Percentiles rank a stretch among this genome's conserved stretches.
Evolutionary conservation across 441 rosid species (phyloP).

Genomic region (Francoa sonchifolia): DNA sequence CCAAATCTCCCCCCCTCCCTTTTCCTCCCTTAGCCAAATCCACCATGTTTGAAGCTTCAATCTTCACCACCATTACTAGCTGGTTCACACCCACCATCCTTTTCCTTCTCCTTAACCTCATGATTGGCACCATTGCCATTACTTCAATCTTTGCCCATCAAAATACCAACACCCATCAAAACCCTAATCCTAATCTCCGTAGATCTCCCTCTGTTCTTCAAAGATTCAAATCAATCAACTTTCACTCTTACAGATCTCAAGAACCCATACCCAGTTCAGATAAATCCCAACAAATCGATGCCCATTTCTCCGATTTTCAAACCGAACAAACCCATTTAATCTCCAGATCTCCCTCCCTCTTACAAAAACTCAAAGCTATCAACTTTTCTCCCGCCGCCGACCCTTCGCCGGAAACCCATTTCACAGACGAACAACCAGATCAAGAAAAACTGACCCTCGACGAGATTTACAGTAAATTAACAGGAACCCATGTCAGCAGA

Average conservation of each 20-base stretch:
- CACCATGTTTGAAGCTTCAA: too few relatives aligned
- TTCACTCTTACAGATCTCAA: slow-evolving; percentile 42
- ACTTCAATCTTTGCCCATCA: slow-evolving; percentile 33
- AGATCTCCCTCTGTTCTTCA: slow-evolving; percentile 67
- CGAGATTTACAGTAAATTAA: slow-evolving; percentile 35
- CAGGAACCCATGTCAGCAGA: slow-evolving; percentile 23
- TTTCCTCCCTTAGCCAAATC: too few relatives aligned
- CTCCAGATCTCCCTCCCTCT: background rate
- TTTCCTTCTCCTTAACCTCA: slow-evolving; percentile 63
- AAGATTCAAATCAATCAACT: slow-evolving; percentile 47
- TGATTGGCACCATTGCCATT: slow-evolving; percentile 61
- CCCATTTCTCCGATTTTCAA: slow-evolving; percentile 12
- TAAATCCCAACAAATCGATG: slow-evolving; percentile 5
- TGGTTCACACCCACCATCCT: slow-evolving; percentile 82
- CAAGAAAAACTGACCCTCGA: slow-evolving; percentile 32
- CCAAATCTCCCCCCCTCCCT: too few relatives aligned
- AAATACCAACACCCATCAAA: slow-evolving; percentile 4
- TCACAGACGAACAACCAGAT: slow-evolving; percentile 13
- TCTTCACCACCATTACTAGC: slow-evolving; percentile 57
- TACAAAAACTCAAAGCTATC: background rate
- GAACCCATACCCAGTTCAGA: slow-evolving; percentile 22
- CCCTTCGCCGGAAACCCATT: background rate
- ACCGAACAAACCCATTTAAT: slow-evolving; percentile 2
- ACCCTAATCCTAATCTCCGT: slow-evolving; percentile 13
- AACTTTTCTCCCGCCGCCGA: background rate